Base-by-base conservation (phyloP, 129 eudicot genomes). In the Helichrysum umbraculigerum region DNA sequence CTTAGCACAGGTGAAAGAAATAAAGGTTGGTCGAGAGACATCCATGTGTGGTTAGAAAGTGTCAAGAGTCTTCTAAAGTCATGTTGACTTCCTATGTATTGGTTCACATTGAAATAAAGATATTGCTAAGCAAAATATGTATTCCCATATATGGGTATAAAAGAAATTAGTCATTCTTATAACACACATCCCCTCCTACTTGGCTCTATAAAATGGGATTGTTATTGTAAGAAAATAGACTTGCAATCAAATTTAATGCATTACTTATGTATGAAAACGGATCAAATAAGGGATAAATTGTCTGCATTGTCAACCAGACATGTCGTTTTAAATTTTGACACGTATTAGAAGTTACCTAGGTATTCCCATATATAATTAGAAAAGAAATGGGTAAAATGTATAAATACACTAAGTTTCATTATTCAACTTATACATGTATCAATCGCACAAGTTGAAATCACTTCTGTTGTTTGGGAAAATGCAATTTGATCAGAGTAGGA, bases 401-500 rank as follows among this genome's bases (percentile, higher is more conserved):
- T 17, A 44, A 63, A 29, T 44, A 8, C 7, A 30, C 66, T 30
- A 10, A 11, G 20, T 75, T 19, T 37, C 79, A 75, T 64, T n/a
- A 47, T 63, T 64, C 29, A 42, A n/a, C 72, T 30, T 28, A 30
- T 7, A 47, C 61, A 62, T 62, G 63, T 62, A 75, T 44, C 15
- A 12, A 47, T 19, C 71, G 47, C 21, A 21, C 56, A 19, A 16
- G 20, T 19, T 33, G 16, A 37, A 73, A 71, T 90, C 85, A 95
- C 67, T 87, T 95, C 76, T 85, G 82, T 59, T 32, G 74, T 82
- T 87, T 89, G 1, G 99, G 97, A 81, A 95, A 91, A 85, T 95
- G 99, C 76, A 95, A 83, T 81, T 95, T 91, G 74, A 95, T 82
- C 79, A 95, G 63, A 83, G 66, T 66, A 67, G 97, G 99, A 81